phyloP scores from a whole-genome alignment of 1,139 yeast genomes.

The Yamadazyma trypodendri region DNA sequence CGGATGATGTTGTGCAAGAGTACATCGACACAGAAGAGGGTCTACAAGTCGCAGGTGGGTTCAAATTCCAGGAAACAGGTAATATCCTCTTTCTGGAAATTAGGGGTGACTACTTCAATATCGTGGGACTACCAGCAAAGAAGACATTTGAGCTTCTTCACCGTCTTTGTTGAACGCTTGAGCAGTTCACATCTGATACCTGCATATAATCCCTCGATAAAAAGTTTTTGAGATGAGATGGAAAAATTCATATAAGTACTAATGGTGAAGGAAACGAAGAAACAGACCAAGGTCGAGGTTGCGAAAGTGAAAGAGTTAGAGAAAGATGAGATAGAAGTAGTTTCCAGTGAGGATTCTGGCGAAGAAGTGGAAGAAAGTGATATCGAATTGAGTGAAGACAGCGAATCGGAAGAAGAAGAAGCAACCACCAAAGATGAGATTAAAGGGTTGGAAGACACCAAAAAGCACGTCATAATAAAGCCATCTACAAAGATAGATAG shows the following conservation, averaged over 20 bases:
- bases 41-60: slow-evolving; percentile 85
- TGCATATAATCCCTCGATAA: slow-evolving; percentile 3
- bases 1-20: slow-evolving; percentile 52
- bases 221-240: slow-evolving; percentile 13
- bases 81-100: slow-evolving; percentile 61
- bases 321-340: slow-evolving; percentile 16
- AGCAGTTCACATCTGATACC: not conserved
- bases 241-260: slow-evolving; percentile 7
- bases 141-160: slow-evolving; percentile 43
- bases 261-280: slow-evolving; percentile 14
- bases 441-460: slow-evolving; percentile 17
- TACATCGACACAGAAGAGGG: slow-evolving; percentile 80
- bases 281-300: slow-evolving; percentile 1
- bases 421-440: slow-evolving; percentile 11
- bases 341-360: slow-evolving; percentile 15
- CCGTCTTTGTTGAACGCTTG: not conserved
- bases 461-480: slow-evolving; percentile 29
- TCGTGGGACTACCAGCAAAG: slow-evolving; percentile 84
- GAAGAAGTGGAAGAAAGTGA: slow-evolving; percentile 20
- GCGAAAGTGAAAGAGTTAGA: slow-evolving; percentile 19
- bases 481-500: slow-evolving; percentile 21
- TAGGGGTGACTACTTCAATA: slow-evolving; percentile 80
- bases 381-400: slow-evolving; percentile 14
- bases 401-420: slow-evolving; percentile 24
- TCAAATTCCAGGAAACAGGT: slow-evolving; percentile 75